Evolutionary conservation across 2,329 filamentous ascomycete species (phyloP), one percentile per base, ranked within the genome.

Genomic region (Alternaria incomplexa): DNA sequence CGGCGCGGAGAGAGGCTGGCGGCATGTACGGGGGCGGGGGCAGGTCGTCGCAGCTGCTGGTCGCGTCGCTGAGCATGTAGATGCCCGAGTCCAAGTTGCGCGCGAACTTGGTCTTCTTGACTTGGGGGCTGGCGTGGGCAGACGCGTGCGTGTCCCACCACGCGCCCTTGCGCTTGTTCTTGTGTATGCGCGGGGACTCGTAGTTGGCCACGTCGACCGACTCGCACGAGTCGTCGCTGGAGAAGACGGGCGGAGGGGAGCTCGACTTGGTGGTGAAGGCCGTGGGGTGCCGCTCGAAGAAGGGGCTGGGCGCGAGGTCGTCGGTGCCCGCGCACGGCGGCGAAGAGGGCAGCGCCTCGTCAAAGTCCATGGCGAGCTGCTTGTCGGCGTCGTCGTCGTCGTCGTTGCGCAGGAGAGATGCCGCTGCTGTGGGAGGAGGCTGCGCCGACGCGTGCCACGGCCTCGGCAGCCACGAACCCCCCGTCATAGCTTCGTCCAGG

Each of bases 41-140:
- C 6, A 66, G 58, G 11, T 65, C 63, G 1, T 72, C 63, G 4
- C 61, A 70, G 61, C 63, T 65, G 28, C 66, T 66, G 25, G 64
- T 67, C 5, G 66, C 67, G 53, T 78, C 74, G 62, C 77, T 77
- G 61, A 71, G 63, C 73, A 78, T 73, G 36, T 67, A 77, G 12
- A 78, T 67, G 6, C 74, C 77, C 0, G 73, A 76, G 58, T 79
- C 77, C 45, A 72, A 70, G 46, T 77, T 76, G 50, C 76, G 70
- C 23, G 67, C 64, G 23, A 78, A 69, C 44, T 71, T 76, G 1
- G 70, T 57, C 65, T 73, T 74, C 60, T 78, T 78, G 8, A 63
- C 56, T 32, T 65, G 66, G 25, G 65, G 61, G 51, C 61, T 64
- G 13, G 55, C 62, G 40, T 69, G 67, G 10, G 66, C 48, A 5